phyloP scores from a whole-genome alignment of 306 rosid genomes.

The Acacia acuminata region DNA sequence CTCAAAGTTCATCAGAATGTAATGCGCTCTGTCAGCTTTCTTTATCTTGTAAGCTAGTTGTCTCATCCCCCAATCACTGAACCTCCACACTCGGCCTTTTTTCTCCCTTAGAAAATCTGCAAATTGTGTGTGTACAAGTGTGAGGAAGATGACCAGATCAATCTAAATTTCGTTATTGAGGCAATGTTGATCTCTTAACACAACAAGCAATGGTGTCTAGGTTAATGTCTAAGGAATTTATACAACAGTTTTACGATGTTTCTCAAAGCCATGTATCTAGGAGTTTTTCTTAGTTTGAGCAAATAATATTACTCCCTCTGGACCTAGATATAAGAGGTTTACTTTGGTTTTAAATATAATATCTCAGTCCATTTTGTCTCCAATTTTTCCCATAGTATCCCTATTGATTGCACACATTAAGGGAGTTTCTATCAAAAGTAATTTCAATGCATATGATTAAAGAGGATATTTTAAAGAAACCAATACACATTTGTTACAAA shows the following conservation, averaged over 20 bases:
- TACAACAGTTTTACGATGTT: neutral
- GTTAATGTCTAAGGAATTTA: neutral
- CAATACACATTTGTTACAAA: too few relatives aligned
- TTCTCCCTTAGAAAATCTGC: constrained; percentile 89
- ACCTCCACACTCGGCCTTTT: constrained; percentile 83
- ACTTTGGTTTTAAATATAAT: too few relatives aligned
- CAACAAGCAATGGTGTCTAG: neutral
- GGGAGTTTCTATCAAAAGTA: too few relatives aligned
- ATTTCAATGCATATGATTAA: too few relatives aligned
- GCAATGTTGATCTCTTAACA: neutral
- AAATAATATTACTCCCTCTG: neutral
- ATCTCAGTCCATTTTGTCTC: too few relatives aligned
- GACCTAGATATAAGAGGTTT: too few relatives aligned
- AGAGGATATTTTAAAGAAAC: too few relatives aligned
- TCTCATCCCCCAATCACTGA: constrained; percentile 94
- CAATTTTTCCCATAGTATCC: too few relatives aligned
- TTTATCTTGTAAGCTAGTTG: constrained; percentile 78
- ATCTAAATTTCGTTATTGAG: neutral
- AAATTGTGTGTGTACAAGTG: constrained; percentile 15
- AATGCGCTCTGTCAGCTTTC: constrained; percentile 77
- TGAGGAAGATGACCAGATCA: constrained; percentile 30
- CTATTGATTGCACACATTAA: too few relatives aligned
- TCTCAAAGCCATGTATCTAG: neutral
- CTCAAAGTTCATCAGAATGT: constrained; percentile 88
- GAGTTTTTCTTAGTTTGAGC: neutral